A percentile compares a stretch with the other conserved stretches of the same genome.
These are phyloP conservation scores for Penicillium manginii DNA, from an alignment of 495 filamentous ascomycete genomes.

Conservation along the genomic window DNA sequence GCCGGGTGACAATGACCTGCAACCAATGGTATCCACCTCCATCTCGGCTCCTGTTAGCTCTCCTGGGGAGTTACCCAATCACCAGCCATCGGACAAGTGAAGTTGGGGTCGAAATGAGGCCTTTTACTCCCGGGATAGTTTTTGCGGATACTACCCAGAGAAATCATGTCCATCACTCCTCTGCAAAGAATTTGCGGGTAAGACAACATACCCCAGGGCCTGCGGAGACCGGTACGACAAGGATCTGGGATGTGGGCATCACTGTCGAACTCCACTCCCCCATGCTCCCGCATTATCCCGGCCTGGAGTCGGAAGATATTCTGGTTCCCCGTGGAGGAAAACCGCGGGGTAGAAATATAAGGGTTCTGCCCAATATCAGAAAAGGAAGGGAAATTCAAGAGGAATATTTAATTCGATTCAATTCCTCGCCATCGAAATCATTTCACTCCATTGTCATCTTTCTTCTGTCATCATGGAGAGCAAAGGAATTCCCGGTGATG, in stretches of 20 bases:
- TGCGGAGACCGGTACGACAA: not conserved
- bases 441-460: no score
- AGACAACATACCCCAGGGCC: not conserved
- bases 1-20: slow-evolving; percentile 10
- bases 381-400: not conserved
- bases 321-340: slow-evolving; percentile 1
- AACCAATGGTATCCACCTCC: not conserved
- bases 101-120: not conserved
- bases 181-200: not conserved
- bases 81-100: not conserved
- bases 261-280: not conserved
- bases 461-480: not conserved
- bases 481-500: not conserved
- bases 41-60: slow-evolving; percentile 3
- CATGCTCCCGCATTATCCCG: not conserved
- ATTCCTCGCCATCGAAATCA: no score
- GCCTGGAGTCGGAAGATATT: slow-evolving; percentile 5
- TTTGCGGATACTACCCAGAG: not conserved
- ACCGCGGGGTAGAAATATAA: slow-evolving; percentile 12
- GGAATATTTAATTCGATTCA: no score
- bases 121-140: not conserved
- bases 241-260: not conserved
- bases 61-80: slow-evolving; percentile 1
- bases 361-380: not conserved
- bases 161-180: not conserved